phyloP scores from a whole-genome alignment of 208 protist genomes.

The Trypanosoma boissoni region DNA sequence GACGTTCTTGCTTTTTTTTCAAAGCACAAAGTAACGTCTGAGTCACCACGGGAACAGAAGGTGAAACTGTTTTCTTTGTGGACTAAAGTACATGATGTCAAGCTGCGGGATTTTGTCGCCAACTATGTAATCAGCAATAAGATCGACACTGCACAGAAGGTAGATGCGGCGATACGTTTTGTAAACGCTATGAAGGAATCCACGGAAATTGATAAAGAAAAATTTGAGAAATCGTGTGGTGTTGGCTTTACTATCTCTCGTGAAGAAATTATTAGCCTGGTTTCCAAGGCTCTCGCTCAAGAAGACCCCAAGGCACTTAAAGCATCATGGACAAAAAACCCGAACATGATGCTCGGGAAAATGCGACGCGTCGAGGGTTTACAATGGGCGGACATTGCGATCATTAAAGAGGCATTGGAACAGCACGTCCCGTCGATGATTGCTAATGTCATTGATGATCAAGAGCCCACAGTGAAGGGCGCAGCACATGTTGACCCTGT shows the following conservation, averaged over 20 bases:
- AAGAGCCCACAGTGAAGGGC: constrained; percentile 11
- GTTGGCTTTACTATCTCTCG: constrained; percentile 63
- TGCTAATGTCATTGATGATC: constrained; percentile 39
- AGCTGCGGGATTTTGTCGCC: constrained; percentile 70
- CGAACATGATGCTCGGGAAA: constrained; percentile 80
- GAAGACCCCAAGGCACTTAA: constrained; percentile 60
- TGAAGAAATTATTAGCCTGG: constrained; percentile 42
- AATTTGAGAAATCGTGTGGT: constrained; percentile 70
- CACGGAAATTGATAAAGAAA: constrained; percentile 35
- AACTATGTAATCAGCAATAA: constrained; percentile 52
- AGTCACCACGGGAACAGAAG: constrained; percentile 72
- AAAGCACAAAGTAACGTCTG: constrained; percentile 35
- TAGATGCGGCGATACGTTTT: constrained; percentile 77
- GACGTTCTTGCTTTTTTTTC: constrained; percentile 81
- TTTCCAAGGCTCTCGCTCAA: constrained; percentile 45
- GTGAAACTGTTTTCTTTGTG: constrained; percentile 87
- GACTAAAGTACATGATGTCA: constrained; percentile 76
- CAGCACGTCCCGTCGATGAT: constrained; percentile 63
- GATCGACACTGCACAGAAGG: constrained; percentile 80
- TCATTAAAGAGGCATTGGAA: constrained; percentile 64
- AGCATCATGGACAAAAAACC: constrained; percentile 76
- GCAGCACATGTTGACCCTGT: constrained; percentile 5
- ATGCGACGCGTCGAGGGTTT: constrained; percentile 67
- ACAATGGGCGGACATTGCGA: constrained; percentile 71
- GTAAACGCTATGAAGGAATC: constrained; percentile 49